These are phyloP conservation scores for Avena insularis DNA, from an alignment of 176 grass and related monocot genomes.

Conservation along the genomic window DNA sequence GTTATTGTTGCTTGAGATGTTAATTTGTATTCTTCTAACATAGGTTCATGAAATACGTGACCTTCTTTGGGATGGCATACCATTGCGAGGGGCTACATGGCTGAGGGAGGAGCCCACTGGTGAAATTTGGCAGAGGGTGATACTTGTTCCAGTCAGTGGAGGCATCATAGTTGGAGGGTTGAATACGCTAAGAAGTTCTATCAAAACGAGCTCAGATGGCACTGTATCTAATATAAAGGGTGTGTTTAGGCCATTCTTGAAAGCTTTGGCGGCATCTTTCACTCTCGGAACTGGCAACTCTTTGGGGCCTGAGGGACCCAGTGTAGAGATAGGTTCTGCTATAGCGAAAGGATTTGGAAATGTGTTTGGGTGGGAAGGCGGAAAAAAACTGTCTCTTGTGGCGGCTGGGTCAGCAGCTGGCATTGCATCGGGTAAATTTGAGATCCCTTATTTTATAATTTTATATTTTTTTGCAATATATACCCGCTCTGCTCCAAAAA, in stretches of 20 bases:
- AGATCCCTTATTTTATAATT: background rate
- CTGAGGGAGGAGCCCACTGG: constrained; percentile 72
- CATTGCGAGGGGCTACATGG: constrained; percentile 72
- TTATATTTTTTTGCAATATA: constrained; percentile 5
- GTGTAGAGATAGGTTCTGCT: constrained; percentile 88
- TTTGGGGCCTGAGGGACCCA: constrained; percentile 92
- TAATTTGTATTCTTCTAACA: constrained; percentile 18
- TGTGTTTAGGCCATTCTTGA: constrained; percentile 68
- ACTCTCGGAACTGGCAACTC: constrained; percentile 95
- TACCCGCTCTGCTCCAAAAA: background rate
- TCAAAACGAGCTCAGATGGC: constrained; percentile 44
- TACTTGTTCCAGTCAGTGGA: constrained; percentile 75
- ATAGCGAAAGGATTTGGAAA: constrained; percentile 91
- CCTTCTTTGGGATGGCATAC: constrained; percentile 84
- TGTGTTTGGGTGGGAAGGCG: constrained; percentile 68
- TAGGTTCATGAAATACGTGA: constrained; percentile 93
- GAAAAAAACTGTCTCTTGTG: constrained; percentile 77
- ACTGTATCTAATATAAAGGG: constrained; percentile 47
- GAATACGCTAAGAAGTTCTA: constrained; percentile 63
- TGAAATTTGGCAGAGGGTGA: constrained; percentile 81
- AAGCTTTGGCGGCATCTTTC: constrained; percentile 81
- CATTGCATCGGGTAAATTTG: constrained; percentile 76
- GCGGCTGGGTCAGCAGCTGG: constrained; percentile 96
- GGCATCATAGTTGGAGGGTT: constrained; percentile 79
- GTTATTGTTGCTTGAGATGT: constrained; percentile 26